phyloP scores from a whole-genome alignment of 2,329 filamentous ascomycete genomes.

The Monosporascus cannonballus region DNA sequence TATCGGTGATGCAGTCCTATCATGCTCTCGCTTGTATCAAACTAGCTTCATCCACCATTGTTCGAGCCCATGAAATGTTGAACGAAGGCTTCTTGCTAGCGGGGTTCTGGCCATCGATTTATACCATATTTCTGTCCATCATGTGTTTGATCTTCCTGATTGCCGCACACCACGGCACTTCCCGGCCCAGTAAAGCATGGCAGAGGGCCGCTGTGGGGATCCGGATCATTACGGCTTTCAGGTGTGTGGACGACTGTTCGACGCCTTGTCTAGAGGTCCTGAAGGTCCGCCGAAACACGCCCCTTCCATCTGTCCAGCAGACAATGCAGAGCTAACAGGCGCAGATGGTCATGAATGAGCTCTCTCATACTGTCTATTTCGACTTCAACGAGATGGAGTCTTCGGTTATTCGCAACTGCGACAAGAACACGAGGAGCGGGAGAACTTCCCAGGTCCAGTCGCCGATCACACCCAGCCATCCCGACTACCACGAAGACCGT shows the following conservation, averaged over 20 bases:
- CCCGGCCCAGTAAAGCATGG: conserved; percentile 2
- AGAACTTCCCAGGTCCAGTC: background rate
- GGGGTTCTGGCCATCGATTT: conserved; percentile 1
- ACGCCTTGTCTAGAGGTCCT: conserved; percentile 1
- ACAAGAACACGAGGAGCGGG: background rate
- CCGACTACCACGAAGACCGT: background rate
- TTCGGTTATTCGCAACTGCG: background rate
- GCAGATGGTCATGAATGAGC: conserved; percentile 2
- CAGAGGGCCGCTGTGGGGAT: conserved; percentile 3
- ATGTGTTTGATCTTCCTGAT: conserved; percentile 5
- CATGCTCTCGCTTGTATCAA: conserved; percentile 4
- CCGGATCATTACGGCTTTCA: conserved; percentile 1
- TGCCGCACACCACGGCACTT: conserved; percentile 3
- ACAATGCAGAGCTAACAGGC: background rate
- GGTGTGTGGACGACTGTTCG: conserved; percentile 2
- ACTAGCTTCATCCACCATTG: conserved; percentile 3
- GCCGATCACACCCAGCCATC: background rate
- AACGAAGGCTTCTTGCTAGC: background rate
- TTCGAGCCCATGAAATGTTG: conserved; percentile 1
- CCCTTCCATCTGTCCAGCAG: background rate
- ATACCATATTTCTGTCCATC: conserved; percentile 5
- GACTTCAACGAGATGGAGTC: conserved; percentile 3
- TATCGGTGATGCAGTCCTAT: conserved; percentile 4
- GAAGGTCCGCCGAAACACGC: background rate
- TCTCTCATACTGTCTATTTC: conserved; percentile 5